Evolutionary conservation across 371 early-diverging fungal species (phyloP).

Genomic region (Actinomortierella wolfii): DNA sequence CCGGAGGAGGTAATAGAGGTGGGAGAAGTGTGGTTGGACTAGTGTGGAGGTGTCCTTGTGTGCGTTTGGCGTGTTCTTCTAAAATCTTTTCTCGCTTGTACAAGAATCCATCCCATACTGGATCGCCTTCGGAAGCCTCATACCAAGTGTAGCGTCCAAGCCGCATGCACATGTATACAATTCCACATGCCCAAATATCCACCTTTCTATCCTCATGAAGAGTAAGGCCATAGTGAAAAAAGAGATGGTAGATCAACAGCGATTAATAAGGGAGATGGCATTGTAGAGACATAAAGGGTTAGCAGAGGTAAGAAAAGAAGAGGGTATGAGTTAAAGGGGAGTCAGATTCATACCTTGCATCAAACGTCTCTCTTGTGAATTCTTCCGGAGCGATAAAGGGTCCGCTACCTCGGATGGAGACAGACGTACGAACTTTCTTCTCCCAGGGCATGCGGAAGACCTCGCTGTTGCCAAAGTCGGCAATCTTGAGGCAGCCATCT

Average conservation of each 20-base stretch:
- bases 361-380: slow-evolving; percentile 51
- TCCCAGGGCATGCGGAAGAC: slow-evolving; percentile 55
- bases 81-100: slow-evolving; percentile 19
- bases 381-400: slow-evolving; percentile 83
- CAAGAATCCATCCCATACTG: slow-evolving; percentile 48
- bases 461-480: slow-evolving; percentile 82
- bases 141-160: slow-evolving; percentile 65
- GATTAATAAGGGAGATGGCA: not conserved
- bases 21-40: not conserved
- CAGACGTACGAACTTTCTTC: slow-evolving; percentile 54
- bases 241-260: not conserved
- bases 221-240: not conserved
- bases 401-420: slow-evolving; percentile 68
- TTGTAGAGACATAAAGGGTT: not conserved
- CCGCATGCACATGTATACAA: slow-evolving; percentile 65
- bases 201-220: slow-evolving; percentile 46
- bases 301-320: not conserved
- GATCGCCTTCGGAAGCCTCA: slow-evolving; percentile 56
- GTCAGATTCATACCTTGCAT: slow-evolving; percentile 55
- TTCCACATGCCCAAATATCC: slow-evolving; percentile 66
- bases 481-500: slow-evolving; percentile 83
- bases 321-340: too few relatives aligned
- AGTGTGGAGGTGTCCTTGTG: too few relatives aligned
- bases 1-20: not conserved
- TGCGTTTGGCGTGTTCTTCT: too few relatives aligned